A percentile compares a stretch with the other conserved stretches of the same genome.
phyloP scores from a whole-genome alignment of 495 filamentous ascomycete genomes.

The Penicillium herquei region DNA sequence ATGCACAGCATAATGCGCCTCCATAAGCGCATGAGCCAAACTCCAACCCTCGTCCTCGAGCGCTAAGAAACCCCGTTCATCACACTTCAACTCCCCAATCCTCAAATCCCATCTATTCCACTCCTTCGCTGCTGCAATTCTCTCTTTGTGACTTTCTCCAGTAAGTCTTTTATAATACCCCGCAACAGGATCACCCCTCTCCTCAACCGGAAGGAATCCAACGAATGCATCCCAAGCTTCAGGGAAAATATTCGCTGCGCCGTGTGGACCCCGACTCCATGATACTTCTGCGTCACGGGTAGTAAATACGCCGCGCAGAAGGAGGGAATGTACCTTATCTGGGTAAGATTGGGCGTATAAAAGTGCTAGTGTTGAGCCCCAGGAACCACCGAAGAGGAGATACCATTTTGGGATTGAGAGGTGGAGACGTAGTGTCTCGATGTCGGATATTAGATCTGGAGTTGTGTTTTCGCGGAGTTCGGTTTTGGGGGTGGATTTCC shows the following conservation, averaged over 20 bases:
- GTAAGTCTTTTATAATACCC: constrained; percentile 36
- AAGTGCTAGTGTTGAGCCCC: constrained; percentile 45
- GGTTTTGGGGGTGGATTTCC: constrained; percentile 37
- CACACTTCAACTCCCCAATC: constrained; percentile 26
- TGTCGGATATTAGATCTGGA: constrained; percentile 40
- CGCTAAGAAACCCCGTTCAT: constrained; percentile 16
- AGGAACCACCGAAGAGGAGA: constrained; percentile 50
- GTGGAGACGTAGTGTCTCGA: constrained; percentile 40
- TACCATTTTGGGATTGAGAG: constrained; percentile 42
- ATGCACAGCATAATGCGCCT: constrained; percentile 41
- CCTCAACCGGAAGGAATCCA: constrained; percentile 27
- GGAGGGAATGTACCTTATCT: constrained; percentile 29
- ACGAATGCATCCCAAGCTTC: constrained; percentile 40
- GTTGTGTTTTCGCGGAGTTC: constrained; percentile 46
- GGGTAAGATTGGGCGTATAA: constrained; percentile 43
- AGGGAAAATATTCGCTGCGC: constrained; percentile 35
- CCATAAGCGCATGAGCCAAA: constrained; percentile 36
- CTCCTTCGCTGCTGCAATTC: constrained; percentile 15
- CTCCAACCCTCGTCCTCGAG: constrained; percentile 36
- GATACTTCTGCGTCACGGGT: constrained; percentile 28
- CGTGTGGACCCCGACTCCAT: constrained; percentile 22
- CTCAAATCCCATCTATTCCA: constrained; percentile 41
- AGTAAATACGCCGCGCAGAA: constrained; percentile 43
- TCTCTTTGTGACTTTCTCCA: background rate
- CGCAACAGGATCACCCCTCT: constrained; percentile 26